These are phyloP conservation scores for Pichia cactophila DNA, from an alignment of 1,139 yeast genomes.

Conservation along the genomic window DNA sequence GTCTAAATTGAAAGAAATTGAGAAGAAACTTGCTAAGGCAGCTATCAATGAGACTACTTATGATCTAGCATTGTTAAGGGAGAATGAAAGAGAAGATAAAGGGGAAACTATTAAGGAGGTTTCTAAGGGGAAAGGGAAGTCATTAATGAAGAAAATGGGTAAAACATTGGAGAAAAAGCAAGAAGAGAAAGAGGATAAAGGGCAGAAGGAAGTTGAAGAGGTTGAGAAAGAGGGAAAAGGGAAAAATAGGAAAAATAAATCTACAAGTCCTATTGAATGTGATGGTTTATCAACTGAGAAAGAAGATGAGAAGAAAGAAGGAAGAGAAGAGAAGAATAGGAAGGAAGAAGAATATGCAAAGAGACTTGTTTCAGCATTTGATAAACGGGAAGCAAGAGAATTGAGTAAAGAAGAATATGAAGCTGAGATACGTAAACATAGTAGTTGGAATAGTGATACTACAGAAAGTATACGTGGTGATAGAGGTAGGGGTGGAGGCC, in stretches of 20 bases:
- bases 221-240: background rate
- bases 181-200: background rate
- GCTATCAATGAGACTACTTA: conserved; percentile 51
- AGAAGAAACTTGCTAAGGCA: conserved; percentile 40
- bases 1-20: conserved; percentile 40
- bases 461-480: background rate
- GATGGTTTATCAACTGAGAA: background rate
- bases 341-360: background rate
- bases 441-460: background rate
- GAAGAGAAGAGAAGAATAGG: background rate
- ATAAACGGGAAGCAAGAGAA: conserved; percentile 11
- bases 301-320: background rate
- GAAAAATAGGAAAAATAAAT: background rate
- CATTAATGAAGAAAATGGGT: background rate
- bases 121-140: background rate
- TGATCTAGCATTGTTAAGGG: conserved; percentile 27
- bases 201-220: background rate
- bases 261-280: too few species aligned
- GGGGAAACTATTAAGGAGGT: background rate
- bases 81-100: background rate
- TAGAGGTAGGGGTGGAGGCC: too few species aligned
- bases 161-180: background rate
- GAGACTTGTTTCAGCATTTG: conserved; percentile 1
- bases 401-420: conserved; percentile 12
- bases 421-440: conserved; percentile 8